A percentile compares a stretch with the other conserved stretches of the same genome.
Conservation (phyloP, 2,329 filamentous ascomycete genomes). For the Ophiognomonia clavigignenti-juglandacearum region DNA sequence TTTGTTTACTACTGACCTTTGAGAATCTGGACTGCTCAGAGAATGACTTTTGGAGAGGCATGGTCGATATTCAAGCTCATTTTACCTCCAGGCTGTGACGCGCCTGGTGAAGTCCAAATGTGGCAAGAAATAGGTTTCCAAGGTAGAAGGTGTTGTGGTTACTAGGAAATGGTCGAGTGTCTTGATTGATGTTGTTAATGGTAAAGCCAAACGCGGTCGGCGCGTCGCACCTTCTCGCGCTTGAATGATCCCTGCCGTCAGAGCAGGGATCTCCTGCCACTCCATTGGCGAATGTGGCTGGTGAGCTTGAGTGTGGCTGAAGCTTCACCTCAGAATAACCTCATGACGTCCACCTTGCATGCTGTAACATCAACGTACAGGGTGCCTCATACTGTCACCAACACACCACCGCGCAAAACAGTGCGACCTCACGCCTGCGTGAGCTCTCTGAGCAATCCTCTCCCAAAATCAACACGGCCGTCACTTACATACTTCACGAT, state of each 20-base stretch:
- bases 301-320: no score
- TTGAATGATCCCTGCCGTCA: no score
- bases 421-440: conserved; percentile 4
- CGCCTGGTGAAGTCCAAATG: neutral
- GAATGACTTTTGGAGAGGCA: conserved; percentile 37
- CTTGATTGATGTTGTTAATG: neutral
- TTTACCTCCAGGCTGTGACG: conserved; percentile 15
- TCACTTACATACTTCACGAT: neutral
- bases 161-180: neutral
- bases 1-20: conserved; percentile 20
- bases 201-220: neutral
- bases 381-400: no score
- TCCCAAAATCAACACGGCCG: neutral
- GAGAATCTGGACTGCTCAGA: conserved; percentile 32
- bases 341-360: no score
- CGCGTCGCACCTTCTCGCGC: conserved; percentile 3
- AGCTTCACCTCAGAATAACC: no score
- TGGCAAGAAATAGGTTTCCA: no score
- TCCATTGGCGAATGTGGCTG: conserved; percentile 8
- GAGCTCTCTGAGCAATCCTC: conserved; percentile 11
- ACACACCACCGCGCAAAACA: no score
- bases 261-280: conserved; percentile 2
- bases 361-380: no score
- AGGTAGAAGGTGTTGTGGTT: neutral
- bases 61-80: conserved; percentile 18